phyloP scores from a whole-genome alignment of 345 rosid genomes.

The Hibiscus trionum region DNA sequence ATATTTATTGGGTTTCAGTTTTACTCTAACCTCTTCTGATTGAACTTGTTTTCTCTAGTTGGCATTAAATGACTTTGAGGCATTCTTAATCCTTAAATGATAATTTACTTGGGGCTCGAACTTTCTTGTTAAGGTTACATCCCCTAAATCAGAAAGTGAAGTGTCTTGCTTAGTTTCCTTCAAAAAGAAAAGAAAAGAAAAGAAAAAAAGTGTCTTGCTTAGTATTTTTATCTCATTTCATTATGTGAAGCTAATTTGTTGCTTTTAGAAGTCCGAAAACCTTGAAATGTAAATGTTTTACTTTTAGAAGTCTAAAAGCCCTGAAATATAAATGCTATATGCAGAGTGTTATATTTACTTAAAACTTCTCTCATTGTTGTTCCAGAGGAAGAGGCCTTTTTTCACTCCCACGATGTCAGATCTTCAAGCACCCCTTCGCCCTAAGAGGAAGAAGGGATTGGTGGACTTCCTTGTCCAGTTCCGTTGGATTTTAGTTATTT shows the following conservation, averaged over 20 bases:
- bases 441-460: slow-evolving; percentile 77
- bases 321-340: neutral
- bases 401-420: slow-evolving; percentile 53
- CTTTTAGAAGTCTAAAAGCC: neutral
- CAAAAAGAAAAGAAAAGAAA: too few species aligned
- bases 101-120: neutral
- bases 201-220: neutral
- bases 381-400: slow-evolving; percentile 24
- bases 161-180: neutral
- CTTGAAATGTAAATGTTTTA: neutral
- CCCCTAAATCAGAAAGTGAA: neutral
- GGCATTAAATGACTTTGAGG: neutral
- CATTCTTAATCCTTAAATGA: slow-evolving; percentile 3
- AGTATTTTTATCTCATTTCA: neutral
- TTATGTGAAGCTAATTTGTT: neutral
- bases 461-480: slow-evolving; percentile 83
- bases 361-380: slow-evolving; percentile 7
- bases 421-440: slow-evolving; percentile 71
- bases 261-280: neutral
- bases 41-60: neutral
- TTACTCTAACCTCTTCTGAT: neutral
- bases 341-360: slow-evolving; percentile 8
- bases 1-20: neutral
- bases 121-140: neutral
- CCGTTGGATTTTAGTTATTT: slow-evolving; percentile 87